Conservation (phyloP, 2,329 filamentous ascomycete genomes). For the Lasiodiplodia sp. region DNA sequence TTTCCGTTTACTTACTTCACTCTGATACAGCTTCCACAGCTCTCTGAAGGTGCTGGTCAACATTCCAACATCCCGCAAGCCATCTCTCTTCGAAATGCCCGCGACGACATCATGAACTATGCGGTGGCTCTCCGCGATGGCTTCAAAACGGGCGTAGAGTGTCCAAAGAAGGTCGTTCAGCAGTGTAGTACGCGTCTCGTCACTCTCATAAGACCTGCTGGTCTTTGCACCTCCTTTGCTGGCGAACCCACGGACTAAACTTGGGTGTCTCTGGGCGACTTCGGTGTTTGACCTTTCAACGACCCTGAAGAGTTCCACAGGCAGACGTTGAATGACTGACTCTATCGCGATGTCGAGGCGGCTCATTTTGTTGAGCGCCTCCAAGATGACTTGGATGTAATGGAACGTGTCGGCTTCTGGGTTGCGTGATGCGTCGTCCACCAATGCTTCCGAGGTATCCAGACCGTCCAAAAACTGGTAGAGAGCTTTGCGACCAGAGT, state of each 20-base stretch:
- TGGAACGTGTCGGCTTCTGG: constrained; percentile 95
- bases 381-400: constrained; percentile 86
- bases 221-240: constrained; percentile 67
- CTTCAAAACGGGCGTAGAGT: constrained; percentile 94
- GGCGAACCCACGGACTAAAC: constrained; percentile 65
- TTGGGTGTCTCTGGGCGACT: constrained; percentile 91
- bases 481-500: constrained; percentile 60
- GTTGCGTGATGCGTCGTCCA: constrained; percentile 90
- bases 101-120: constrained; percentile 92
- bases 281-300: constrained; percentile 96
- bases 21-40: constrained; percentile 97
- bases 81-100: constrained; percentile 84
- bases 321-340: constrained; percentile 88
- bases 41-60: constrained; percentile 92
- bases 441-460: constrained; percentile 63
- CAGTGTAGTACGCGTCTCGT: constrained; percentile 80
- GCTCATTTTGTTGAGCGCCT: constrained; percentile 88
- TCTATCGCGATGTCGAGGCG: constrained; percentile 86
- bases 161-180: constrained; percentile 92
- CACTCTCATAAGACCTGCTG: constrained; percentile 65
- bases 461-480: constrained; percentile 65
- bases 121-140: constrained; percentile 93
- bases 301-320: constrained; percentile 90
- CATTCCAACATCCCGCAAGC: constrained; percentile 62
- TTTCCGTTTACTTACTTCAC: constrained; percentile 61